Conservation (phyloP, 108 stramenopile species). For the Nitzschia inconspicua region DNA sequence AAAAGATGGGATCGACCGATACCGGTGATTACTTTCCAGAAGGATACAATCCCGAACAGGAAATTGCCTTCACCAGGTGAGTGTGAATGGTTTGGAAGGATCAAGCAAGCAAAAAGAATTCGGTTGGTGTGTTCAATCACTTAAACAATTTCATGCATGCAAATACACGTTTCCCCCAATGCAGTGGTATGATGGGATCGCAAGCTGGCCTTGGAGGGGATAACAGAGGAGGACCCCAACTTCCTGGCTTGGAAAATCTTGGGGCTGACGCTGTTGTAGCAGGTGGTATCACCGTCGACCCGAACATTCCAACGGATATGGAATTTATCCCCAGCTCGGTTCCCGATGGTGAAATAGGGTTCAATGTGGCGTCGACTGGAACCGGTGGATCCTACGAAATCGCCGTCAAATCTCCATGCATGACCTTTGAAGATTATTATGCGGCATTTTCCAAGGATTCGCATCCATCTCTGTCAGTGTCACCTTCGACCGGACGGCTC, state of each 20-base stretch:
- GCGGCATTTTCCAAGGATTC: constrained; percentile 65
- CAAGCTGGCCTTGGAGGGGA: constrained; percentile 35
- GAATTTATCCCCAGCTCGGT: constrained; percentile 72
- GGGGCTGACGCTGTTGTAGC: constrained; percentile 62
- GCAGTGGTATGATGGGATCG: constrained; percentile 71
- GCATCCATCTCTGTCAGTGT: constrained; percentile 73
- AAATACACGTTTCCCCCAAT: too few species aligned
- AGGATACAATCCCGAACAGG: constrained; percentile 59
- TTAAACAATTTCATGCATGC: too few species aligned
- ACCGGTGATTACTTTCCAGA: constrained; percentile 84
- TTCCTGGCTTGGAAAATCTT: constrained; percentile 77
- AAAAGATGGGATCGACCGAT: constrained; percentile 82
- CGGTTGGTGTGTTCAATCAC: too few species aligned
- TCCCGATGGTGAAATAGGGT: constrained; percentile 56
- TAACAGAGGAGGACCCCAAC: constrained; percentile 49
- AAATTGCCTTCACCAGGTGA: constrained; percentile 54
- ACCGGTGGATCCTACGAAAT: constrained; percentile 44
- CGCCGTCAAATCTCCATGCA: constrained; percentile 65
- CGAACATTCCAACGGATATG: constrained; percentile 77
- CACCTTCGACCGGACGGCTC: constrained; percentile 70
- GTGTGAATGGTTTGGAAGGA: too few species aligned
- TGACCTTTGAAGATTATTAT: constrained; percentile 86
- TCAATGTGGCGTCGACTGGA: constrained; percentile 60
- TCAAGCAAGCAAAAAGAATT: too few species aligned
- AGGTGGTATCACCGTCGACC: constrained; percentile 58